A percentile compares a stretch with the other conserved stretches of the same genome.
Evolutionary conservation across 371 early-diverging fungal species (phyloP).

Genomic region (Rhizopus microsporus): DNA sequence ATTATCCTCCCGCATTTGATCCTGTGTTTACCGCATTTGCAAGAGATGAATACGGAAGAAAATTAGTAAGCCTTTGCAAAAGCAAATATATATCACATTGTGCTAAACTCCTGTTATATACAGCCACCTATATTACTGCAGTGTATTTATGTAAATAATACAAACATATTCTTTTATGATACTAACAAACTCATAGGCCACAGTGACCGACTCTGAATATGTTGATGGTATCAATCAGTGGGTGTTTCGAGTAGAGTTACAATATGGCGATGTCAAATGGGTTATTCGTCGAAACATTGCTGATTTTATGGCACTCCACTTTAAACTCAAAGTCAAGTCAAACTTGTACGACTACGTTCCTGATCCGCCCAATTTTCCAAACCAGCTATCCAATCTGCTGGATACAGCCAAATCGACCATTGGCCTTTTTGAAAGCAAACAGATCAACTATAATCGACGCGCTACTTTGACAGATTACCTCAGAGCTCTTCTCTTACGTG

Average conservation of each 20-base stretch:
- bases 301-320: slow-evolving; percentile 74
- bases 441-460: slow-evolving; percentile 26
- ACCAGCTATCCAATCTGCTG: slow-evolving; percentile 46
- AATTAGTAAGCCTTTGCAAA: slow-evolving; percentile 37
- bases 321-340: slow-evolving; percentile 55
- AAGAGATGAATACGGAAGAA: slow-evolving; percentile 44
- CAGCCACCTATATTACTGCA: slow-evolving; percentile 50
- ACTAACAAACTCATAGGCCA: slow-evolving; percentile 27
- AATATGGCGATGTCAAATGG: slow-evolving; percentile 84
- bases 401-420: slow-evolving; percentile 42
- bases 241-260: slow-evolving; percentile 71
- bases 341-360: slow-evolving; percentile 42
- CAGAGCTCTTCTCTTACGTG: slow-evolving; percentile 52
- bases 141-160: slow-evolving; percentile 31
- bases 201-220: slow-evolving; percentile 60
- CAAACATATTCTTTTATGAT: slow-evolving; percentile 4
- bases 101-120: slow-evolving; percentile 5
- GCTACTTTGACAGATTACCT: slow-evolving; percentile 67
- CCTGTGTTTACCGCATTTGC: slow-evolving; percentile 43
- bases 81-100: background rate
- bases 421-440: slow-evolving; percentile 19
- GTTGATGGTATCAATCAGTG: slow-evolving; percentile 39
- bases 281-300: slow-evolving; percentile 68
- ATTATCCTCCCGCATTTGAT: slow-evolving; percentile 49
- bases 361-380: slow-evolving; percentile 49